phyloP scores from a whole-genome alignment of 352 stramenopile species.

The Lagenidium sp. region DNA sequence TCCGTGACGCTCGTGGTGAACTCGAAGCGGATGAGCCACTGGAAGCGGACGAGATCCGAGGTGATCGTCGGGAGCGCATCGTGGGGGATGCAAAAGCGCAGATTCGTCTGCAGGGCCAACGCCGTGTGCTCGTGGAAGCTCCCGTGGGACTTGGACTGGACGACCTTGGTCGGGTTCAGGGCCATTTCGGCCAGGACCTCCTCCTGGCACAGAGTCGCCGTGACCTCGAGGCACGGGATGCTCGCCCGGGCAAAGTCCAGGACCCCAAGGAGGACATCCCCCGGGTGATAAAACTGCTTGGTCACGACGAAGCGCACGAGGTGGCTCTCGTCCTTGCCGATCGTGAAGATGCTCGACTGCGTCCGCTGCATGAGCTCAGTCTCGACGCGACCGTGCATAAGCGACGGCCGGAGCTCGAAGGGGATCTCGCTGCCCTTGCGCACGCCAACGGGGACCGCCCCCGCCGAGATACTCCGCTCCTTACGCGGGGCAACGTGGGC shows the following conservation, averaged over 20 bases:
- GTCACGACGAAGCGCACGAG: slow-evolving; percentile 47
- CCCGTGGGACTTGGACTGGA: slow-evolving; percentile 40
- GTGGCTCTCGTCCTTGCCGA: slow-evolving; percentile 49
- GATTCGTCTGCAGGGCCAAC: slow-evolving; percentile 37
- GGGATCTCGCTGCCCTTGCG: slow-evolving; percentile 51
- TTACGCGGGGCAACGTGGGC: slow-evolving; percentile 4
- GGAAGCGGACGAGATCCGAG: slow-evolving; percentile 50
- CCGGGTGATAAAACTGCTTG: slow-evolving; percentile 60
- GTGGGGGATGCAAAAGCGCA: slow-evolving; percentile 43
- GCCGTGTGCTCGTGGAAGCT: slow-evolving; percentile 37
- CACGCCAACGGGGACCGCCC: slow-evolving; percentile 30
- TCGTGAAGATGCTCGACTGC: slow-evolving; percentile 66
- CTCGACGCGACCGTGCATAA: slow-evolving; percentile 64
- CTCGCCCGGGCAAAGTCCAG: slow-evolving; percentile 54
- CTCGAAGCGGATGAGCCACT: slow-evolving; percentile 55
- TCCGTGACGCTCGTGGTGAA: slow-evolving; percentile 26
- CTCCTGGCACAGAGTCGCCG: slow-evolving; percentile 34
- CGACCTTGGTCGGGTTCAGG: slow-evolving; percentile 36
- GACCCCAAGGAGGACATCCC: slow-evolving; percentile 38
- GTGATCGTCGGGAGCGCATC: slow-evolving; percentile 45
- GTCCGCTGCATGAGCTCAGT: slow-evolving; percentile 38
- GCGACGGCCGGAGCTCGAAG: slow-evolving; percentile 48
- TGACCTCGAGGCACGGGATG: slow-evolving; percentile 41
- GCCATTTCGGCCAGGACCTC: slow-evolving; percentile 43
- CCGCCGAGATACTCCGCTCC: slow-evolving; percentile 22